Evolutionary conservation across 495 filamentous ascomycete genomes (phyloP), one percentile per base, ranked within the genome.

Genomic region (Cetradonia linearis): DNA sequence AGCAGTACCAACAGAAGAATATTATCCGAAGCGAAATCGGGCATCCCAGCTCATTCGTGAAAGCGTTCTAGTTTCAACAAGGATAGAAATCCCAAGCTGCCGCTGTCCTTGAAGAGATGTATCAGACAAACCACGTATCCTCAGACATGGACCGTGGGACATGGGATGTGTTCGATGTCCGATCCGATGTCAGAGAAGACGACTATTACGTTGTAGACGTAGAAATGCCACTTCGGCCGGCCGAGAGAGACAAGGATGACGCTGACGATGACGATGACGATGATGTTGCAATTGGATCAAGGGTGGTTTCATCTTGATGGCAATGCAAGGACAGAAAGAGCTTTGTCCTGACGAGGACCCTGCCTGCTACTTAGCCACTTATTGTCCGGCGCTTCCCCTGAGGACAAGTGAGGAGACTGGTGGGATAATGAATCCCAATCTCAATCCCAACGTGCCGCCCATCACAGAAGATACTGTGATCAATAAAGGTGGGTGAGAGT

Each of bases 311-410:
- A 31, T 20, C 30, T 34, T 18, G 7, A 54, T 13, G 50, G 50
- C 50, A 54, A 54, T 28, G 50, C 50, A 54, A 54, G 34, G 50
- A 31, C 30, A 31, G 33, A 33, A 11, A 53, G n/a, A 53, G 49
- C 49, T 53, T 53, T 53, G 31, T 27, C 46, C 11, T 28, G 30
- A 53, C 49, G 10, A 23, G 3, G 30, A 53, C 30, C 20, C 30
- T n/a, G 42, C n/a, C 38, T 11, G 8, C 42, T 11, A 11, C 23
- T 20, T 46, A 46, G 20, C 50, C 31, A 54, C 16, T 2, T n/a
- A 20, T 36, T 33, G 50, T 23, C 14, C 56, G 30, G 56, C 56
- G 56, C 56, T 58, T 48, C 56, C 56, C 56, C 56, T 58, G 38
- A 48, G 3, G n/a, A 46, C 5, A 13, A 46, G 20, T 25, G n/a